Conservation (phyloP, 2,329 filamentous ascomycete species). For the Paracorniculantispora psalliotae region DNA sequence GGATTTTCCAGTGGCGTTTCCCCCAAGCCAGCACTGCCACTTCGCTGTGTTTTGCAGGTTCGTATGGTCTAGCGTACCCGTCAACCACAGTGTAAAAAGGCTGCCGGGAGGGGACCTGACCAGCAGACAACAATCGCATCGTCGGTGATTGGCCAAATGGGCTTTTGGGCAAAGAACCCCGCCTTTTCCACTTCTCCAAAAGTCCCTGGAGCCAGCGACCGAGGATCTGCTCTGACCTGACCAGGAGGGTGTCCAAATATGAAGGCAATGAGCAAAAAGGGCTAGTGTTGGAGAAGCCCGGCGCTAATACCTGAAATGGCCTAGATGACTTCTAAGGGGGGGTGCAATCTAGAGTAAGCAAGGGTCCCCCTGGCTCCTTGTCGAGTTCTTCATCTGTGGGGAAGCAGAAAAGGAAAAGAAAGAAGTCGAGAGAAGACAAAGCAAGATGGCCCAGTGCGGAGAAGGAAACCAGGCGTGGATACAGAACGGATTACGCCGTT, state of each 20-base stretch:
- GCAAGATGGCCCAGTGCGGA: neutral
- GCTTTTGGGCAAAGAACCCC: neutral
- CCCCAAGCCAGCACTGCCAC: neutral
- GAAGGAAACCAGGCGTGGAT: neutral
- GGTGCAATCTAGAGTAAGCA: neutral
- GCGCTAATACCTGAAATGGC: neutral
- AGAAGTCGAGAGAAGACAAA: neutral
- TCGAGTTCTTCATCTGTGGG: neutral
- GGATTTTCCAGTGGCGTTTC: neutral
- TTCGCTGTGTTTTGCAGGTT: neutral
- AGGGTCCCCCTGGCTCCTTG: neutral
- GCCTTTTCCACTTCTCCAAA: slow-evolving; percentile 8
- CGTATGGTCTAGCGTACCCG: slow-evolving; percentile 10
- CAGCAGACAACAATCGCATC: neutral
- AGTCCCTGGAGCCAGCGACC: slow-evolving; percentile 4
- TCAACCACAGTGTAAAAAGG: neutral
- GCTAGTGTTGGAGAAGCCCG: neutral
- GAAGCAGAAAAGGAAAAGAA: neutral
- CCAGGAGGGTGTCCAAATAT: neutral
- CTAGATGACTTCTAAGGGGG: neutral
- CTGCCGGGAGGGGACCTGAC: neutral
- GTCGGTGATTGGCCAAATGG: neutral
- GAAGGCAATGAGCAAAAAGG: neutral
- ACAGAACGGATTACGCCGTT: neutral
- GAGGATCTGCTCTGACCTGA: neutral